Conservation (phyloP, 2,329 filamentous ascomycete genomes). For the Grosmannia huntii region DNA sequence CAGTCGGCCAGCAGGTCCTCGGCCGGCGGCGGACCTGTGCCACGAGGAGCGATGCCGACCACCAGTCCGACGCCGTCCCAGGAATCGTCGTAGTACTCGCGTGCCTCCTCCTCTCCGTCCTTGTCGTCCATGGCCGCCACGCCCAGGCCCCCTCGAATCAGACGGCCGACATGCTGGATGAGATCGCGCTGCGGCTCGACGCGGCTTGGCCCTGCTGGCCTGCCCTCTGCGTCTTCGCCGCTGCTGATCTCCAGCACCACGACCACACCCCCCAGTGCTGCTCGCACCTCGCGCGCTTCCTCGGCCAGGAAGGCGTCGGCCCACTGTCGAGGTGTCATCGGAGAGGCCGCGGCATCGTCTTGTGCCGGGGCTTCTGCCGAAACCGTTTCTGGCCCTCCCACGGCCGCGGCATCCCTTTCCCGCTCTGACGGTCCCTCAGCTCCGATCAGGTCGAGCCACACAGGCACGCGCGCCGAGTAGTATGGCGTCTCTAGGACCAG, state of each 20-base stretch:
- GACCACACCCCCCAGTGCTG: slow-evolving; percentile 47
- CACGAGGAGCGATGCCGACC: slow-evolving; percentile 36
- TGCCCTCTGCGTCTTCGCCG: slow-evolving; percentile 1
- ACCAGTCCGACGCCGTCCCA: slow-evolving; percentile 55
- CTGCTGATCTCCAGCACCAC: slow-evolving; percentile 32
- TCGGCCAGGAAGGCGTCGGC: slow-evolving; percentile 42
- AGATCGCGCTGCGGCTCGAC: slow-evolving; percentile 23
- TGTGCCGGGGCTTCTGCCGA: slow-evolving; percentile 13
- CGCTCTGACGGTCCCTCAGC: neutral
- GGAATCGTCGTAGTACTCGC: slow-evolving; percentile 34
- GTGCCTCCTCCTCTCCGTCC: slow-evolving; percentile 38
- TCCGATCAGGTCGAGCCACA: slow-evolving; percentile 48
- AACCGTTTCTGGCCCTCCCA: neutral
- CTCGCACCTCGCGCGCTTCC: slow-evolving; percentile 50
- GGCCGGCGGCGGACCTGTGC: neutral
- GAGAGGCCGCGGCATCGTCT: neutral
- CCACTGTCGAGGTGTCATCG: slow-evolving; percentile 34
- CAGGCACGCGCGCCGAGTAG: slow-evolving; percentile 46
- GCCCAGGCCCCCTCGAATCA: slow-evolving; percentile 51
- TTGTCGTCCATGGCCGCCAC: slow-evolving; percentile 37
- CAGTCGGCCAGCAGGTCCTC: slow-evolving; percentile 38
- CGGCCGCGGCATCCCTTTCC: neutral
- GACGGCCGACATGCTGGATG: slow-evolving; percentile 38
- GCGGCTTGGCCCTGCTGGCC: neutral
- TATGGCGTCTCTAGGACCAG: slow-evolving; percentile 45